Evolutionary conservation across 371 early-diverging fungal species (phyloP), one percentile per base, ranked within the genome.

Genomic region (Apophysomyces trapeziformis): DNA sequence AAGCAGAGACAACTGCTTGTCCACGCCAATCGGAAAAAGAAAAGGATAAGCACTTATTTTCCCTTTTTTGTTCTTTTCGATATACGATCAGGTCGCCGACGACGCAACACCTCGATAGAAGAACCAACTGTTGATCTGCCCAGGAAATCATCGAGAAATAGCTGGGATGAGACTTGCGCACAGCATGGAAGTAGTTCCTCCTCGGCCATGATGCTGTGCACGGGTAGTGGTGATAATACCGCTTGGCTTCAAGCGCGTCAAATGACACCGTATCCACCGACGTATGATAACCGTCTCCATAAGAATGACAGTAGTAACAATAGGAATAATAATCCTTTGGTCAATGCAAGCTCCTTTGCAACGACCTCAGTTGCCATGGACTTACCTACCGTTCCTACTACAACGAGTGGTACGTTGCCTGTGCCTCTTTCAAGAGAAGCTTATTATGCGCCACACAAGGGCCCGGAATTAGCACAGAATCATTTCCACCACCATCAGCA

Each of bases 131-230:
- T 7, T 21, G 21, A 50, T n/a, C 21, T 50, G 11, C 54, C 54
- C 5, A 50, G 54, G 11, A 50, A 50, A 50, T 16, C 21, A 21
- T 50, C 54, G 21, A 50, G 54, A 21, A 50, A 1, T 50, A 50
- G 54, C 35, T 50, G 54, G 54, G 54, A 50, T 50, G 54, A 21
- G 21, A 26, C 54, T 7, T 50, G 11, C 21, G 21, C 54, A 50
- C n/a, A 26, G 6, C 21, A 50, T 50, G 54, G 54, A 50, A 50
- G 18, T 5, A 50, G 21, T 21, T 7, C 18, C 21, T 21, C 54
- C 9, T 21, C 54, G 9, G 46, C n/a, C 8, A 21, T 50, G 54
- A 50, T 50, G 54, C 21, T 50, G 7, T 50, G 54, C 21, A 50
- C 54, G 5, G 21, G 54, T 9, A 50, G 21, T 50, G 21, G 54